phyloP scores from a whole-genome alignment of 1,284 basidiomycete genomes.

The Trichosporon faecale region DNA sequence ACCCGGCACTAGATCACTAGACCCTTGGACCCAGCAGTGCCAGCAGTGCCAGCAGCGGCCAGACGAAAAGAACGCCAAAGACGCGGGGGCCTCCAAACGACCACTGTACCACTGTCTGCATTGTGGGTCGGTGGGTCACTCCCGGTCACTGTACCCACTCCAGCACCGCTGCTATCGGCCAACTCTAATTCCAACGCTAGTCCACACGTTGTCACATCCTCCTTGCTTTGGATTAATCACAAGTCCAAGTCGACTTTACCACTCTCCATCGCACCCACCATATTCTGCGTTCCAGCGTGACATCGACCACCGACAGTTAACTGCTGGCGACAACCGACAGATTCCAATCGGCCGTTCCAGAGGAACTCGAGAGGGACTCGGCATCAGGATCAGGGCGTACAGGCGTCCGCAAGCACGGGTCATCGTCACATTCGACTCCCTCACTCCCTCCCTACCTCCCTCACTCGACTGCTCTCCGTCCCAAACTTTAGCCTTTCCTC shows the following conservation, averaged over 20 bases:
- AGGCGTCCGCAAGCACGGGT: slow-evolving; percentile 3
- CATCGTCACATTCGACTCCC: slow-evolving; percentile 4
- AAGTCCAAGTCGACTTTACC: too few species aligned
- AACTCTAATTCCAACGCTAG: neutral
- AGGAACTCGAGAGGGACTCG: neutral
- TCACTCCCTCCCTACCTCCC: neutral
- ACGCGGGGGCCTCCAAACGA: neutral
- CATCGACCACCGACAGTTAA: neutral
- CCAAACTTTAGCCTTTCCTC: too few species aligned
- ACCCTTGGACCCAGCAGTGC: neutral
- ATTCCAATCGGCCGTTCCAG: slow-evolving; percentile 1
- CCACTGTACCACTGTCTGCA: neutral
- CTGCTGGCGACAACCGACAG: neutral
- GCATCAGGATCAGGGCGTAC: slow-evolving; percentile 6
- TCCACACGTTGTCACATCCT: neutral
- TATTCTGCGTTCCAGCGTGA: too few species aligned
- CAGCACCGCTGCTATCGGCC: too few species aligned
- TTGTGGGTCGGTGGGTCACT: neutral
- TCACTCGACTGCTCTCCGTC: too few species aligned
- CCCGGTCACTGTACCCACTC: too few species aligned
- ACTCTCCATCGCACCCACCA: neutral
- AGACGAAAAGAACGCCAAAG: neutral
- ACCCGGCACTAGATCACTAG: neutral
- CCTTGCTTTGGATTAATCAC: neutral
- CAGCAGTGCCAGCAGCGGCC: too few species aligned